Base-by-base conservation (phyloP, 2,329 filamentous ascomycete species). In the Fusarium pseudograminearum region DNA sequence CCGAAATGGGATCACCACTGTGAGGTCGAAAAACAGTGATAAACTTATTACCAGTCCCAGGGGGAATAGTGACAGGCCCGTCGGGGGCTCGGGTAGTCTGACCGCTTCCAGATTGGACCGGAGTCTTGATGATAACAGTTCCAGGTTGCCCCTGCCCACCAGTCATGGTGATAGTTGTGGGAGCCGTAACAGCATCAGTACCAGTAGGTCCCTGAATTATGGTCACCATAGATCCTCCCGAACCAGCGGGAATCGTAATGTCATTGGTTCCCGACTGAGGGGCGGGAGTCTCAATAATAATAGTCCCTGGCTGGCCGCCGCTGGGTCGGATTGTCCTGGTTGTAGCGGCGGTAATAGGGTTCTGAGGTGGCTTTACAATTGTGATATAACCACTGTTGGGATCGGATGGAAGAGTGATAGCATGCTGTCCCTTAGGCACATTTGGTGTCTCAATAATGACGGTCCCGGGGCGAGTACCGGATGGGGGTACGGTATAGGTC, bases 121-220 rank as follows among this genome's bases (percentile, higher is more conserved):
- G 66, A 12, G 67, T 70, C 30, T 70, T 48, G 14, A 70, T 70
- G 28, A 70, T 50, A 10, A 70, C 48, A 18, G 67, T 70, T n/a
- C 67, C 61, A 3, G 66, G 66, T 28, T 59, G 56, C 4, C 61
- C 65, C 33, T 44, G 33, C 5, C 59, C 36, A 15, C 52, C 64
- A 6, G 65, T 40, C 20, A 66, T 26, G 5, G 67, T 69, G 20
- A 66, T 57, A 2, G 67, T 70, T 5, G 55, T 63, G 7, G 66
- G 66, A 4, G 18, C 50, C 4, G 48, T 56, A 12, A 70, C 55
- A 16, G 57, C 57, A 33, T 54, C 38, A 10, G 62, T 52, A 52
- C 65, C 65, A n/a, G 57, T 70, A 18, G 54, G 67, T 22, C 67
- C 67, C 18, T 59, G 47, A 9, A 70, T 36, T 30, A 70, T 45